Evolutionary conservation across 257 asterid species (phyloP).

Genomic region (Solanum pinnatisectum): DNA sequence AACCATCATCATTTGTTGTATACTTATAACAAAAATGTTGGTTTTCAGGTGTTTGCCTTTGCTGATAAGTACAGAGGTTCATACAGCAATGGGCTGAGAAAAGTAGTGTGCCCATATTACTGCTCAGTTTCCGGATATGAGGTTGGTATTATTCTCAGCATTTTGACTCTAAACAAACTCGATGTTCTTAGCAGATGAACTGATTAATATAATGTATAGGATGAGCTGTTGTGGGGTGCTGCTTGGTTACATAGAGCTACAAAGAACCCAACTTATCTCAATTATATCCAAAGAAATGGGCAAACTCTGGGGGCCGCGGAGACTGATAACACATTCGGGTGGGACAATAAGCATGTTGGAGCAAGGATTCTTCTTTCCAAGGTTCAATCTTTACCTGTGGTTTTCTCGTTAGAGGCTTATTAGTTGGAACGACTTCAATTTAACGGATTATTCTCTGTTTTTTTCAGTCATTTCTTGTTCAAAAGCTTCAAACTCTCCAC

Average conservation of each 20-base stretch:
- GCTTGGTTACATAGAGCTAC: constrained; percentile 97
- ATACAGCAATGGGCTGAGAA: constrained; percentile 57
- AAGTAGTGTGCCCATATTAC: constrained; percentile 77
- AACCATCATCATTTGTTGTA: neutral
- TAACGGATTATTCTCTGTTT: neutral
- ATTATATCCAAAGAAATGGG: constrained; percentile 84
- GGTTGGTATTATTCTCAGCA: constrained; percentile 21
- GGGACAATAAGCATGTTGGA: constrained; percentile 99
- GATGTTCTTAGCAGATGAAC: neutral
- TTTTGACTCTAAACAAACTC: neutral
- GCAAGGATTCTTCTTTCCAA: constrained; percentile 92
- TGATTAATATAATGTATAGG: constrained; percentile 27
- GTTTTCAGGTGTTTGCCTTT: constrained; percentile 69
- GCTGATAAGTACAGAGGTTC: constrained; percentile 90
- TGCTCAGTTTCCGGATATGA: constrained; percentile 92
- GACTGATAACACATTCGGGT: constrained; percentile 79
- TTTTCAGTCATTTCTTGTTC: constrained; percentile 82
- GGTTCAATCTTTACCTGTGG: constrained; percentile 17
- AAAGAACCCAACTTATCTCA: constrained; percentile 51
- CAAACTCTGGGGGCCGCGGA: constrained; percentile 89
- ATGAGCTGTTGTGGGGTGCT: constrained; percentile 98
- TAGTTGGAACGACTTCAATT: neutral
- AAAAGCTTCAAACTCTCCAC: constrained; percentile 72
- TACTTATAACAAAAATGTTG: neutral
- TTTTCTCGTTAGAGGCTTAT: neutral